A percentile compares a stretch with the other conserved stretches of the same genome.
Conservation (phyloP, 805 yeast species). For the Yamadazyma kitorensis region DNA sequence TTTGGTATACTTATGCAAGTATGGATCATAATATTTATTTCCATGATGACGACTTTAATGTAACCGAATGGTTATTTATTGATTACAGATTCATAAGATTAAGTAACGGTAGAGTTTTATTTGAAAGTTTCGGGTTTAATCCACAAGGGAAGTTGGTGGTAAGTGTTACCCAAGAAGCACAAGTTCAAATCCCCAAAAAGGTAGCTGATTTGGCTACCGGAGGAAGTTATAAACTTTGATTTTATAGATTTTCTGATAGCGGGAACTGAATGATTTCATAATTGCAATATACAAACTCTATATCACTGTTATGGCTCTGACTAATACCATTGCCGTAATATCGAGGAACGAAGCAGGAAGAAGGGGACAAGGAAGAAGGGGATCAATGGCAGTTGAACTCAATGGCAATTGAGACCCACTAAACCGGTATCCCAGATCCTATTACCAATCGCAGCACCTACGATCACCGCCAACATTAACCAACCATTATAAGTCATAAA, state of each 20-base stretch:
- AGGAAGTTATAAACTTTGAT: slow-evolving; percentile 10
- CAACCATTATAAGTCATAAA: slow-evolving; percentile 88
- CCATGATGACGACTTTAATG: slow-evolving; percentile 36
- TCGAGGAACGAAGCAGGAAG: neutral
- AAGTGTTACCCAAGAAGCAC: slow-evolving; percentile 32
- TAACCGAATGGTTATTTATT: slow-evolving; percentile 35
- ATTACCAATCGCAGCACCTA: slow-evolving; percentile 72
- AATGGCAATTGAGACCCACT: slow-evolving; percentile 4
- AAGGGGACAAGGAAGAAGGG: neutral
- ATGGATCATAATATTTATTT: slow-evolving; percentile 35
- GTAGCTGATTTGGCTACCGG: slow-evolving; percentile 13
- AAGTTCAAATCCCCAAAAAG: slow-evolving; percentile 15
- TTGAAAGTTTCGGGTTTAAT: slow-evolving; percentile 24
- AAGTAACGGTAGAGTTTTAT: slow-evolving; percentile 34
- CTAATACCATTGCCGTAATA: neutral
- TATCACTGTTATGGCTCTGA: neutral
- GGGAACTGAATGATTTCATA: neutral
- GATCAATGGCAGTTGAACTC: neutral
- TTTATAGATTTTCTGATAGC: neutral
- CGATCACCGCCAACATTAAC: slow-evolving; percentile 70
- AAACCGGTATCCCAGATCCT: slow-evolving; percentile 48
- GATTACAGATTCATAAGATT: slow-evolving; percentile 31
- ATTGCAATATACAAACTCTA: neutral
- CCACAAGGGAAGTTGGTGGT: slow-evolving; percentile 30
- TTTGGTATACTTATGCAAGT: slow-evolving; percentile 33